A percentile compares a stretch with the other conserved stretches of the same genome.
Conservation (phyloP, 2,329 filamentous ascomycete genomes). For the Colletotrichum tabaci region DNA sequence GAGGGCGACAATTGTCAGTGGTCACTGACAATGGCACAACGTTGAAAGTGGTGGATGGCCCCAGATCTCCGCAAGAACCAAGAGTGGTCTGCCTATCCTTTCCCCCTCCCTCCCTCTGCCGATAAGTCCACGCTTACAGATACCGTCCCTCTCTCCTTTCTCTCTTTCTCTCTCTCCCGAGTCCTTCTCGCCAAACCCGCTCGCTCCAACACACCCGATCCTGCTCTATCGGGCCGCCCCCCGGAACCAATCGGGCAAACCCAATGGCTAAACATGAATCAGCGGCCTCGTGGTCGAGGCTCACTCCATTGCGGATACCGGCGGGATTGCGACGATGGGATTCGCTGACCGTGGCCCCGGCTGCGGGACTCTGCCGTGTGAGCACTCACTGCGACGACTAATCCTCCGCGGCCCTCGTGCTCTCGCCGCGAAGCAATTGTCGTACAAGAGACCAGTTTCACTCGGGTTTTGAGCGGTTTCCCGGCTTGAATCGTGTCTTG, state of each 20-base stretch:
- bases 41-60: slow-evolving; percentile 14
- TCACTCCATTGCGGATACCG: slow-evolving; percentile 34
- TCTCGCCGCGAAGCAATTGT: background rate
- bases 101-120: background rate
- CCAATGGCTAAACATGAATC: slow-evolving; percentile 39
- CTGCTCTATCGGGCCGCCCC: slow-evolving; percentile 26
- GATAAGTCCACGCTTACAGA: background rate
- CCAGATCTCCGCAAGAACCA: slow-evolving; percentile 33
- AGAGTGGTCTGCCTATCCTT: slow-evolving; percentile 10
- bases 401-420: slow-evolving; percentile 22
- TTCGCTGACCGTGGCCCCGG: slow-evolving; percentile 29
- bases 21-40: slow-evolving; percentile 13
- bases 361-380: slow-evolving; percentile 34
- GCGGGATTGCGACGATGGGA: slow-evolving; percentile 36
- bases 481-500: slow-evolving; percentile 17
- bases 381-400: slow-evolving; percentile 24
- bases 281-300: slow-evolving; percentile 36
- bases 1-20: background rate
- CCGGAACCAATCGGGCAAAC: slow-evolving; percentile 31
- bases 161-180: slow-evolving; percentile 1
- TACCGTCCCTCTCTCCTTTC: background rate
- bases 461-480: slow-evolving; percentile 19
- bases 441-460: slow-evolving; percentile 42
- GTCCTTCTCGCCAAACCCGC: background rate
- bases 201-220: slow-evolving; percentile 23